A percentile compares a stretch with the other conserved stretches of the same genome.
These are phyloP conservation scores for Byssoonygena ceratinophila DNA, from an alignment of 2,329 filamentous ascomycete species.

Conservation along the genomic window DNA sequence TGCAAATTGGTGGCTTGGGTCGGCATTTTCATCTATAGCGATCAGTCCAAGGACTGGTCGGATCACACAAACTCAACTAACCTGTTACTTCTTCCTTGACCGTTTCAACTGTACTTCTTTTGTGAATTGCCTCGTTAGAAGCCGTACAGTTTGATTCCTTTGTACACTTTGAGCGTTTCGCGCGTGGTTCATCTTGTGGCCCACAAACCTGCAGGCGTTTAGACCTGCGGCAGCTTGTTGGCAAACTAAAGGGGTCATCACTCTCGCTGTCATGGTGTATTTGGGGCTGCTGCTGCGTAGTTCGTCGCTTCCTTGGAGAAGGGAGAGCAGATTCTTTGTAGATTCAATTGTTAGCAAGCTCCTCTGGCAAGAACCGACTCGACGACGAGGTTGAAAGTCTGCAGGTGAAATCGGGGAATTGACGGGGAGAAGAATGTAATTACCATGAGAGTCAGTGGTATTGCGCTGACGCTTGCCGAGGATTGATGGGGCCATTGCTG, in stretches of 20 bases:
- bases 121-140: constrained; percentile 36
- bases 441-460: constrained; percentile 32
- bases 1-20: constrained; percentile 31
- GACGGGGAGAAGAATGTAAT: constrained; percentile 15
- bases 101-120: constrained; percentile 38
- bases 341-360: constrained; percentile 17
- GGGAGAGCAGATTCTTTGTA: constrained; percentile 24
- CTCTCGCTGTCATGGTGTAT: constrained; percentile 28
- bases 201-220: constrained; percentile 25
- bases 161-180: constrained; percentile 24
- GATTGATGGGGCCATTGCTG: constrained; percentile 33
- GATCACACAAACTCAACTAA: constrained; percentile 17
- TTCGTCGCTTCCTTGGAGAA: constrained; percentile 40
- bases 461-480: constrained; percentile 16
- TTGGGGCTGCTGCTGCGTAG: constrained; percentile 33
- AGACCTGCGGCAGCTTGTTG: constrained; percentile 29
- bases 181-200: constrained; percentile 20
- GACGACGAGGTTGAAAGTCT: constrained; percentile 12
- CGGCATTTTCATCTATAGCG: constrained; percentile 36
- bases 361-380: constrained; percentile 12
- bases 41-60: no score
- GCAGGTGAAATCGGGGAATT: constrained; percentile 5
- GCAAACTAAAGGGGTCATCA: constrained; percentile 19
- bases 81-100: constrained; percentile 32
- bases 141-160: constrained; percentile 42